Evolutionary conservation across 2,329 filamentous ascomycete genomes (phyloP).

Genomic region (Trichoderma koningii): DNA sequence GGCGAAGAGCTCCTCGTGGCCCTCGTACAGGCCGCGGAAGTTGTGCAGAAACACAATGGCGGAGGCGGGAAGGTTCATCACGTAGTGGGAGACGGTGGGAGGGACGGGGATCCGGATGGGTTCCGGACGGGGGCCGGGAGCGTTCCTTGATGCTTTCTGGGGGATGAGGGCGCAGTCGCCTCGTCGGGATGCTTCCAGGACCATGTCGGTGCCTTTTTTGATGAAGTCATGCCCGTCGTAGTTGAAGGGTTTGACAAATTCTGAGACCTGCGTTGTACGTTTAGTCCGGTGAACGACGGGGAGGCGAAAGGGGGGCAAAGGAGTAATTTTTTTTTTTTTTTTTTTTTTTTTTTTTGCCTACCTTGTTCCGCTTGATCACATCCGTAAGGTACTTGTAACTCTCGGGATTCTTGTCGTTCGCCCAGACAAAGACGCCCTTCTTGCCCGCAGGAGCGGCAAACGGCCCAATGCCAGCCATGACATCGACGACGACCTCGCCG

Average conservation of each 20-base stretch:
- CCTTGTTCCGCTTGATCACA: conserved; percentile 78
- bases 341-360: no score
- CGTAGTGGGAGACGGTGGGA: conserved; percentile 82
- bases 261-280: conserved; percentile 50
- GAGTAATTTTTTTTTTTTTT: no score
- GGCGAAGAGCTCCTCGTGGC: conserved; percentile 65
- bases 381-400: conserved; percentile 72
- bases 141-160: conserved; percentile 43
- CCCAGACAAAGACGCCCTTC: conserved; percentile 89
- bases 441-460: conserved; percentile 92
- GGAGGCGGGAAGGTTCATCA: conserved; percentile 95
- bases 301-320: neutral
- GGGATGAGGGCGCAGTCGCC: conserved; percentile 58
- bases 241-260: conserved; percentile 79
- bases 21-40: conserved; percentile 73
- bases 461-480: conserved; percentile 96
- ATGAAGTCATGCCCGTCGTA: conserved; percentile 83
- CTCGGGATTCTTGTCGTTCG: conserved; percentile 95
- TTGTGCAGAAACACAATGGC: conserved; percentile 78
- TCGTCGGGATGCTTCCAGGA: conserved; percentile 53
- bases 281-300: neutral
- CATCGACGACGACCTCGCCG: conserved; percentile 89
- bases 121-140: conserved; percentile 41
- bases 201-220: conserved; percentile 63
- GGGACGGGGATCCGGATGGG: conserved; percentile 59